Conservation (phyloP, 1,284 basidiomycete genomes). For the Sanghuangporus weigelae region DNA sequence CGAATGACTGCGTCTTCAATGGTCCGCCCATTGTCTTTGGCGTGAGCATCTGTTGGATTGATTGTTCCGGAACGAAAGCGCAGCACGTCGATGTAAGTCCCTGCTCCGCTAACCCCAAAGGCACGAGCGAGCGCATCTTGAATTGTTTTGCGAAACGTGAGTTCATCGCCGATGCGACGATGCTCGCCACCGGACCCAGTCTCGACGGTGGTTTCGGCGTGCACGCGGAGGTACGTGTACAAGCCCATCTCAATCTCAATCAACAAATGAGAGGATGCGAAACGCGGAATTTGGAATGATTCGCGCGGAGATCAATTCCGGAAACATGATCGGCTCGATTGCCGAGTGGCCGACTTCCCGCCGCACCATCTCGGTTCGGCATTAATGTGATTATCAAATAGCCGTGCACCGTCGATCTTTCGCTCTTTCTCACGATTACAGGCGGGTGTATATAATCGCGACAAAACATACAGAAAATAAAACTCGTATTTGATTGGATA, state of each 20-base stretch:
- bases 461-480: too few species aligned
- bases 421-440: not conserved
- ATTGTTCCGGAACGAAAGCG: slow-evolving; percentile 23
- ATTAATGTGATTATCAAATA: not conserved
- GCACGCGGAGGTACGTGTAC: slow-evolving; percentile 15
- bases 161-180: slow-evolving; percentile 25
- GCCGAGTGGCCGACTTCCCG: too few species aligned
- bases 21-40: slow-evolving; percentile 1
- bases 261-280: not conserved
- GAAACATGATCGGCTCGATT: not conserved
- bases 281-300: not conserved
- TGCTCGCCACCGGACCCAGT: not conserved
- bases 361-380: not conserved
- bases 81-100: slow-evolving; percentile 39
- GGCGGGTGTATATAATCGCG: too few species aligned
- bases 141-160: slow-evolving; percentile 35
- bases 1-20: slow-evolving; percentile 34
- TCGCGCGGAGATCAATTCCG: not conserved
- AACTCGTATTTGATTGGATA: too few species aligned
- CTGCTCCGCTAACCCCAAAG: slow-evolving; percentile 36
- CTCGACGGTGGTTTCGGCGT: not conserved
- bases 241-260: not conserved
- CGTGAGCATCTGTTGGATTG: not conserved
- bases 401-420: not conserved
- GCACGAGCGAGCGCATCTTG: slow-evolving; percentile 39